Base-by-base conservation (phyloP, 1,139 yeast genomes). In the Yamadazyma oceani region DNA sequence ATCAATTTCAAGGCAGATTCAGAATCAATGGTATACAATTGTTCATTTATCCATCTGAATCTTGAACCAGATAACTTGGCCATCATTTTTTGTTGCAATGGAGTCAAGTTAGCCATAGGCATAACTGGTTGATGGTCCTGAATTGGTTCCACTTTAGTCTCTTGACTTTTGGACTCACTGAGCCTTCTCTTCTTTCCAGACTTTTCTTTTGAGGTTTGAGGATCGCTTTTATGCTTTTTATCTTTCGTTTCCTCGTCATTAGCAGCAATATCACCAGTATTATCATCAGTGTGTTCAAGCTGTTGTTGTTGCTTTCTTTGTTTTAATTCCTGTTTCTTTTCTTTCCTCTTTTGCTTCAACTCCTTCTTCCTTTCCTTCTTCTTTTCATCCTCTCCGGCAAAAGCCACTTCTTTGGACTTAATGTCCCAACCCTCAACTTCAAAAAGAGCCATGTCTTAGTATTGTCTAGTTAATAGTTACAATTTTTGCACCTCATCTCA, bases 11-110 rank as follows among this genome's bases (percentile, higher is more conserved):
- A 66, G 0, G 98, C 98, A 22, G 79, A 79, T 11, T 77, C 80
- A 0, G 97, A 89, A 1, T 82, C 65, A 19, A 82, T 84, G 0
- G 97, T 92, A 55, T 92, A 92, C 19, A 92, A 69, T 56, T 90
- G 95, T 60, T 92, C 98, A 58, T 92, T 92, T 56, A 92, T 94
- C 97, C 97, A 92, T 59, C 99, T 75, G 64, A 92, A 92, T 51
- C 98, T 69, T 0, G 97, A 89, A 0, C 98, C 99, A 2, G 95
- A 80, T 33, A 92, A 74, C 59, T 92, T 92, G 35, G 87, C 89
- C 82, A 88, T 80, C 97, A 92, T 92, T 57, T 92, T 94, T 53
- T 85, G 88, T 60, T 94, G 98, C 48, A 94, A 66, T 12, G 97
- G 96, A 0, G 97, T 90, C 37, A 92, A 66, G 40, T 83, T 82